A percentile compares a stretch with the other conserved stretches of the same genome.
These are phyloP conservation scores for Pseudogymnoascus sp. DNA, from an alignment of 2,329 filamentous ascomycete species.

Conservation along the genomic window DNA sequence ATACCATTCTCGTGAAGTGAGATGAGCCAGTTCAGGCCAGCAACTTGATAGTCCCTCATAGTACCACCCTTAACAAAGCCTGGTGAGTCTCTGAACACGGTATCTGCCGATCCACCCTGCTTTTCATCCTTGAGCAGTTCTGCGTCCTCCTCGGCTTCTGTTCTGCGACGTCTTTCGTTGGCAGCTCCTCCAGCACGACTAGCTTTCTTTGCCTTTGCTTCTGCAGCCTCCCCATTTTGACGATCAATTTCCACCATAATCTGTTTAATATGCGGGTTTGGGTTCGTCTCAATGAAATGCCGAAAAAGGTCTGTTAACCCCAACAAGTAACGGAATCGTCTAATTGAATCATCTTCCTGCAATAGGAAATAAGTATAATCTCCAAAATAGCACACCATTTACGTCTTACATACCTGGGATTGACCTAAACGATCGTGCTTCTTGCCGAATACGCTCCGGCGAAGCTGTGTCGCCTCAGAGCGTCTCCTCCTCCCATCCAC, in stretches of 20 bases:
- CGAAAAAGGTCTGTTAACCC: constrained; percentile 95
- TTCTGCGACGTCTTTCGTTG: constrained; percentile 71
- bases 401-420: constrained; percentile 60
- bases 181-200: constrained; percentile 77
- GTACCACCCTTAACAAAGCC: constrained; percentile 72
- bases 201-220: constrained; percentile 58
- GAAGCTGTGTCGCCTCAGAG: constrained; percentile 78
- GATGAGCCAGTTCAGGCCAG: constrained; percentile 94
- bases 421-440: constrained; percentile 89
- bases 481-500: constrained; percentile 76
- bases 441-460: constrained; percentile 86
- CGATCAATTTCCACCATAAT: constrained; percentile 92
- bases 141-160: constrained; percentile 95
- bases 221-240: constrained; percentile 69
- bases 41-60: constrained; percentile 96
- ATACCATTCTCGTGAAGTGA: constrained; percentile 98
- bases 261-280: constrained; percentile 86
- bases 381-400: background rate
- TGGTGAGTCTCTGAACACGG: constrained; percentile 88
- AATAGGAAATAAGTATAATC: constrained; percentile 7
- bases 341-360: constrained; percentile 88
- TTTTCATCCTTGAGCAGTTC: constrained; percentile 83
- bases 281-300: constrained; percentile 97
- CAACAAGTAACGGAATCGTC: constrained; percentile 87
- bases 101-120: constrained; percentile 74